Conservation (phyloP, 441 rosid species). For the Omphalea diandra region DNA sequence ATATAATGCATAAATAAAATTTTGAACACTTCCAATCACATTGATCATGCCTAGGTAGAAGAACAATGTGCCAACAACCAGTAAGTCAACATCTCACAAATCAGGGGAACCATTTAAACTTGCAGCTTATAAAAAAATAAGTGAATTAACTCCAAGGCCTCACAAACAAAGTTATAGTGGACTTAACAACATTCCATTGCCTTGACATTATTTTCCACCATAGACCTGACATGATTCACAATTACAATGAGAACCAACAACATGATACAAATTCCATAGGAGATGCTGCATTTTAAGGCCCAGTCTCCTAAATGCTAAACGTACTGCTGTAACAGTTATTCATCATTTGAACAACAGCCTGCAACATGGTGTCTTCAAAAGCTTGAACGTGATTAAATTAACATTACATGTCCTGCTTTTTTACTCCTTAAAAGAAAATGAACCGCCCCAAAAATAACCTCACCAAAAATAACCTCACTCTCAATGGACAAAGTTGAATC, state of each 20-base stretch:
- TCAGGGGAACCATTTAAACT: background rate
- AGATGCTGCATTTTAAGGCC: background rate
- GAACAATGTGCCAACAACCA: background rate
- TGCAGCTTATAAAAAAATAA: background rate
- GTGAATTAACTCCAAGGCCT: background rate
- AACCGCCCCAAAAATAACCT: background rate
- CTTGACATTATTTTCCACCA: background rate
- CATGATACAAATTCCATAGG: background rate
- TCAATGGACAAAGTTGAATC: background rate
- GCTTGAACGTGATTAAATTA: background rate
- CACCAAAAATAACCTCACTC: no score
- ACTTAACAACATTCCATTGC: background rate
- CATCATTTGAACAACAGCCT: background rate
- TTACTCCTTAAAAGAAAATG: background rate
- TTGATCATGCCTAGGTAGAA: background rate
- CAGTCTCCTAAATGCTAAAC: background rate
- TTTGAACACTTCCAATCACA: background rate
- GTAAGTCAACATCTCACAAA: background rate
- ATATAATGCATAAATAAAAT: background rate
- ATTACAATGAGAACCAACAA: background rate
- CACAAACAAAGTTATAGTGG: no score
- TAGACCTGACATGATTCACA: background rate
- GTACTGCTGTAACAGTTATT: background rate
- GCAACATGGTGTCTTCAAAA: background rate
- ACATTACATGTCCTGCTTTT: background rate